Evolutionary conservation across 768 basidiomycete genomes (phyloP), one percentile per base, ranked within the genome.

Genomic region (Hemileccinum rubropunctum): DNA sequence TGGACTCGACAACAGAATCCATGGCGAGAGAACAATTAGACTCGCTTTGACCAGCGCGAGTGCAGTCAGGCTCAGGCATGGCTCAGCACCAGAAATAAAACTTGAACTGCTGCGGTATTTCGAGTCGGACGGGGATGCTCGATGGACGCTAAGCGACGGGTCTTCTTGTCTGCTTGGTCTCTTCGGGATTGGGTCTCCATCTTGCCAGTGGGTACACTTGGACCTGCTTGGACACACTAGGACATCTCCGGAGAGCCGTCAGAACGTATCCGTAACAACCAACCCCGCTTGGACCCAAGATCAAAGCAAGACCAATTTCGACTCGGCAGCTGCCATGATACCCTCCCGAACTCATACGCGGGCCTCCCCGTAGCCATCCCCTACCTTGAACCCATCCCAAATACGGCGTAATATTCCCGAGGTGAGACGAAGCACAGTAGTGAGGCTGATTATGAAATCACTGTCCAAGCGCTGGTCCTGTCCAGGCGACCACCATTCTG

Each of bases 261-360:
- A 32, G 38, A 38, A 14, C 14, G 20, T 30, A 30, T 30, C 28
- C 4, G 28, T 30, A 30, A 30, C 28, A 9, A 8, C 28, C 28
- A 8, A 4, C 10, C 28, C 26, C 42, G 59, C 48, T 45, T 47
- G 45, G 38, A 32, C 49, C 47, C 41, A 36, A 42, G 49, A n/a
- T 58, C 52, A 60, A 60, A 58, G 59, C 59, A 62, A 62, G 47
- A 42, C 13, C 51, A 21, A 12, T 21, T 20, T 38, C 20, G n/a
- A 21, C 20, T 38, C 51, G 59, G 59, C 48, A 48, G 21, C 36
- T 48, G 38, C 52, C 58, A 50, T 36, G 36, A 7, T 39, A 33
- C 38, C n/a, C n/a, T n/a, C n/a, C n/a, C n/a, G n/a, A n/a, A n/a
- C 26, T 30, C 39, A 20, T 47, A 35, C 46, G 13, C 53, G 28